Percentiles rank a stretch among this genome's conserved stretches.
These are phyloP conservation scores for Chalara sp. DNA, from an alignment of 2,329 filamentous ascomycete species.

Conservation along the genomic window DNA sequence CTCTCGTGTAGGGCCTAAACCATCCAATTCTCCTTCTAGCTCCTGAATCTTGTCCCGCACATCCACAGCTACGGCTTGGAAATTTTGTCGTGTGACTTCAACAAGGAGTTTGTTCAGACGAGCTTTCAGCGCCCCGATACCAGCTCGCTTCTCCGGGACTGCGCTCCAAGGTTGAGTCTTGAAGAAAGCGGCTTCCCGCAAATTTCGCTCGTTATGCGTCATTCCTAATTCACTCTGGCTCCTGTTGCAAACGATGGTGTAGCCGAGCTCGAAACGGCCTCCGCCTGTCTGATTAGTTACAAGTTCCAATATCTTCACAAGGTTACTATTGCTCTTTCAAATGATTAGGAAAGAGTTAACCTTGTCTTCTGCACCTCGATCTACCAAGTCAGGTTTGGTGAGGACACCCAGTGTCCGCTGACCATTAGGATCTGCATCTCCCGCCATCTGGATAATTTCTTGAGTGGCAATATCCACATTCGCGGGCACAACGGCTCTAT, in stretches of 20 bases:
- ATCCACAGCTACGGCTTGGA: conserved; percentile 9
- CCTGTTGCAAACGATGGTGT: conserved; percentile 20
- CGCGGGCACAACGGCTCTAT: conserved; percentile 11
- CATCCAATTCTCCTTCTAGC: conserved; percentile 4
- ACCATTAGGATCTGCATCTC: conserved; percentile 30
- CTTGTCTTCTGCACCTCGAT: conserved; percentile 15
- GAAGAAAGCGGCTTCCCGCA: conserved; percentile 1
- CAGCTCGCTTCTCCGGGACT: conserved; percentile 10
- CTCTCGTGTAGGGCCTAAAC: conserved; percentile 6
- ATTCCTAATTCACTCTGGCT: conserved; percentile 20
- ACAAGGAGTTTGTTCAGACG: conserved; percentile 8
- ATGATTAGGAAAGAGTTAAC: too few species aligned
- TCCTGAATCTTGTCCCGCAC: conserved; percentile 6
- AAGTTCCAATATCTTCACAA: conserved; percentile 29
- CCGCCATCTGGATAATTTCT: conserved; percentile 34
- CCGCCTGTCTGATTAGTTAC: conserved; percentile 9
- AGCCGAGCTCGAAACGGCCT: conserved; percentile 11
- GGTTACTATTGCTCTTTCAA: conserved; percentile 7
- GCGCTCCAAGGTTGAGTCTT: conserved; percentile 7
- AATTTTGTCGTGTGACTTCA: conserved; percentile 9
- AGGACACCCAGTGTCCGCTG: conserved; percentile 37
- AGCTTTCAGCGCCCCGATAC: conserved; percentile 10
- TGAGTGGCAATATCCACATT: conserved; percentile 20
- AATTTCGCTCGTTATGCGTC: conserved; percentile 6
- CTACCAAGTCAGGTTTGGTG: conserved; percentile 53